Evolutionary conservation across 768 basidiomycete genomes (phyloP), one percentile per base, ranked within the genome.

Genomic region (Trametes meyenii): DNA sequence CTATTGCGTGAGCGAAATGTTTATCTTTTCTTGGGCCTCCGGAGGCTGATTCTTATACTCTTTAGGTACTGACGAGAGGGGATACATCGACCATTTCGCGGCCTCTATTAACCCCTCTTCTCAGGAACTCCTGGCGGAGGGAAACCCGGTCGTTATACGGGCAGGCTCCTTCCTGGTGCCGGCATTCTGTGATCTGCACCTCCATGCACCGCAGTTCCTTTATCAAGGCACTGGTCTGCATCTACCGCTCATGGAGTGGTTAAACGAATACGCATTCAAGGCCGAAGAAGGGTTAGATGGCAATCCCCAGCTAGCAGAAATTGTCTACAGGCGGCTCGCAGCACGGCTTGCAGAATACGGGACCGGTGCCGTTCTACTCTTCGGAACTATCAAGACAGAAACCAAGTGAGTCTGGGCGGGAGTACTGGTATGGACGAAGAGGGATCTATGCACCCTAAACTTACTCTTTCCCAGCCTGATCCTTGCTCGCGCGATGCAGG

Each of bases 221-320:
- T 95, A 94, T 61, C 88, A 92, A 58, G 94, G 94, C 2, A 92
- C 85, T 1, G 93, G 94, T 0, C 79, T 95, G 4, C 90, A 96
- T 71, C 80, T 93, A 2, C 90, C 92, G 4, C 74, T 94, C 39
- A 87, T 94, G 86, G 74, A 92, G 65, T 94, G 93, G 93, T 81
- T 95, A 8, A 80, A 92, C 40, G 79, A 81, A 33, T 95, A 95
- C 64, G 89, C 92, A 0, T 93, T 89, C 71, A 85, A 86, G 66
- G 89, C 93, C 0, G 94, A 96, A 70, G 86, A 90, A 62, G 69
- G 82, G 17, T 77, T 96, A 2, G 94, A 96, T 65, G 71, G 67
- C 0, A 81, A 90, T 67, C 76, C 81, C 0, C 62, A 52, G 2
- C 78, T 94, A 1, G 94, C 92, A 0, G 73, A 74, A 48, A 78